These are phyloP conservation scores for Trypanosoma scelopori DNA, from an alignment of 208 protist genomes.

Conservation along the genomic window DNA sequence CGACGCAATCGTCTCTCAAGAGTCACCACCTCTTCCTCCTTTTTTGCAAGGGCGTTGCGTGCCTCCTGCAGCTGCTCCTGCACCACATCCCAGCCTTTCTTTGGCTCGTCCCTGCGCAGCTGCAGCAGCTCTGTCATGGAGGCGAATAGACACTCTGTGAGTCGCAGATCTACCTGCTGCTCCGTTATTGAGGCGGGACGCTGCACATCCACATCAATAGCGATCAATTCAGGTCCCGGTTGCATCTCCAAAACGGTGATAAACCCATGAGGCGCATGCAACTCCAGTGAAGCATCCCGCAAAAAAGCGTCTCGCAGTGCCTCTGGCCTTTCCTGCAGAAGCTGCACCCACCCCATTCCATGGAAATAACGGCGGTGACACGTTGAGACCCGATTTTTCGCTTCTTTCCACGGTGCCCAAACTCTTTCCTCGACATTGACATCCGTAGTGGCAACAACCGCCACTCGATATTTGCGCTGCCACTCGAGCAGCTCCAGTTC, in stretches of 20 bases:
- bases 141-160: constrained; percentile 45
- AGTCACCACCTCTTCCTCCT: constrained; percentile 21
- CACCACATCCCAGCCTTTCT: constrained; percentile 22
- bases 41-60: constrained; percentile 27
- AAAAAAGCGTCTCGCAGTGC: constrained; percentile 49
- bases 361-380: constrained; percentile 47
- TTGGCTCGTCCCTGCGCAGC: constrained; percentile 25
- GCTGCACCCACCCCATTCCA: constrained; percentile 39
- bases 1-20: constrained; percentile 31
- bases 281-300: constrained; percentile 39
- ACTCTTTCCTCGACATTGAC: background rate
- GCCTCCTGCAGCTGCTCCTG: constrained; percentile 20
- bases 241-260: constrained; percentile 43
- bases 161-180: constrained; percentile 40
- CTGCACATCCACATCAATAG: constrained; percentile 47
- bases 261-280: constrained; percentile 44
- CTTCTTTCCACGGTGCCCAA: constrained; percentile 6
- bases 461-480: constrained; percentile 20
- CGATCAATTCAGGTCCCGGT: constrained; percentile 37
- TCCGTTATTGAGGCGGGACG: constrained; percentile 34
- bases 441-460: background rate
- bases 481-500: constrained; percentile 20
- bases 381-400: constrained; percentile 30
- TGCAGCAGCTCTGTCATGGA: constrained; percentile 39
- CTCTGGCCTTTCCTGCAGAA: constrained; percentile 30